Conservation (phyloP, 306 rosid genomes). For the Sesbania bispinosa region DNA sequence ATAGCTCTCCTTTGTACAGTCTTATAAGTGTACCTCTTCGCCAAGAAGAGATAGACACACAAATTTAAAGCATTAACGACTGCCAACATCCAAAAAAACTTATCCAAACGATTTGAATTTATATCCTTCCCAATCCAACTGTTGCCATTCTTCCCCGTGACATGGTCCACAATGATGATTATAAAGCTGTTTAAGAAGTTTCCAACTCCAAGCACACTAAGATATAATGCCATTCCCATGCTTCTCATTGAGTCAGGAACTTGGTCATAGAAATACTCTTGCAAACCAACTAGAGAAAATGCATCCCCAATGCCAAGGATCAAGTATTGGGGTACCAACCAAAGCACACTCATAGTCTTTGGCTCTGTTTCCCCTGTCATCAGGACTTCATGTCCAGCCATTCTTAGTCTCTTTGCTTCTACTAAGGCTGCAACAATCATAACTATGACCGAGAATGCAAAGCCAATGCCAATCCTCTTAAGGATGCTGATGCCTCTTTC, state of each 20-base stretch:
- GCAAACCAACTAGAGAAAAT: slow-evolving; percentile 43
- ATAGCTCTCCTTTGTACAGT: background rate
- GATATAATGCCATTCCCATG: slow-evolving; percentile 46
- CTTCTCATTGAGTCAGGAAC: slow-evolving; percentile 55
- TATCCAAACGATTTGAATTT: slow-evolving; percentile 44
- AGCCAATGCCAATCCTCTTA: slow-evolving; percentile 41
- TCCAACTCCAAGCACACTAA: slow-evolving; percentile 48
- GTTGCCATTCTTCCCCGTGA: slow-evolving; percentile 28
- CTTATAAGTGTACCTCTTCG: slow-evolving; percentile 46
- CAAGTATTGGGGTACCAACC: slow-evolving; percentile 45
- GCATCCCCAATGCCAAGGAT: slow-evolving; percentile 41
- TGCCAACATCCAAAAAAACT: slow-evolving; percentile 42
- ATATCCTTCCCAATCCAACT: slow-evolving; percentile 49
- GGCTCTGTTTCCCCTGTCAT: background rate
- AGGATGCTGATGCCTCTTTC: slow-evolving; percentile 54
- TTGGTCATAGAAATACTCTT: slow-evolving; percentile 50
- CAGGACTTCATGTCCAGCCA: background rate
- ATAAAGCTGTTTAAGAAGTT: slow-evolving; percentile 45
- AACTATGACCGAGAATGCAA: slow-evolving; percentile 4
- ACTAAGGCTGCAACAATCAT: slow-evolving; percentile 41
- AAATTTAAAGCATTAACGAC: slow-evolving; percentile 30
- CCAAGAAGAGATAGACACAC: slow-evolving; percentile 21
- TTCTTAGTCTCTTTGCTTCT: slow-evolving; percentile 39
- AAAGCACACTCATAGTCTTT: slow-evolving; percentile 32
- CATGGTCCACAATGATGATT: slow-evolving; percentile 41